These are phyloP conservation scores for Arthromyces matolae DNA, from an alignment of 768 basidiomycete species.

Conservation along the genomic window DNA sequence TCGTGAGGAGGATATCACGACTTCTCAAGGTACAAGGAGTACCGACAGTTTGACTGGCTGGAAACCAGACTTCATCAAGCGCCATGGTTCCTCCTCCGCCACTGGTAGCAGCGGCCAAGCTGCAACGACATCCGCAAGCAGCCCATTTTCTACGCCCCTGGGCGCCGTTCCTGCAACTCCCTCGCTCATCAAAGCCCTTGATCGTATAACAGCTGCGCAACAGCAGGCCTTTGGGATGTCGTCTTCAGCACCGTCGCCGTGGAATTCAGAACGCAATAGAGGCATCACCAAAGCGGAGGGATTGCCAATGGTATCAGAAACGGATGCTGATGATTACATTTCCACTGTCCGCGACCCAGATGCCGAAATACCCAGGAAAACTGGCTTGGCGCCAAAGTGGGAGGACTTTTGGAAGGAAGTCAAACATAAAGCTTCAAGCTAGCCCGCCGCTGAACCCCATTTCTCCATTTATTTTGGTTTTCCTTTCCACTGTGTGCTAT, in stretches of 20 bases:
- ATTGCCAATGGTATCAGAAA: conserved; percentile 11
- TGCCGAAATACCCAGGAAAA: background rate
- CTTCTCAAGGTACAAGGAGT: conserved; percentile 12
- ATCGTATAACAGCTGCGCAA: conserved; percentile 56
- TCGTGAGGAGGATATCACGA: conserved; percentile 42
- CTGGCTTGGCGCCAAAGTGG: conserved; percentile 28
- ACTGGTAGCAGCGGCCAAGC: background rate
- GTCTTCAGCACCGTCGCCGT: background rate
- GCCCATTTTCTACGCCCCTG: conserved; percentile 5
- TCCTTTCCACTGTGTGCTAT: background rate
- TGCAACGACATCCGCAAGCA: conserved; percentile 7
- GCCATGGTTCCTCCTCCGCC: conserved; percentile 26
- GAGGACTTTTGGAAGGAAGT: conserved; percentile 46
- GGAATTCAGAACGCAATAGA: background rate
- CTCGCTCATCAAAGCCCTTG: conserved; percentile 60
- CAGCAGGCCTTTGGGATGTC: conserved; percentile 38
- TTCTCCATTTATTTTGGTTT: background rate
- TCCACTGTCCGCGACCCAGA: conserved; percentile 9
- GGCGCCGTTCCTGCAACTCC: conserved; percentile 58
- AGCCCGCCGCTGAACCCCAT: too few relatives aligned
- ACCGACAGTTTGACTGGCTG: conserved; percentile 29
- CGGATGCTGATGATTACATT: conserved; percentile 12
- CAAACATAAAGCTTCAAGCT: conserved; percentile 27
- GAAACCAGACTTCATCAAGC: conserved; percentile 49
- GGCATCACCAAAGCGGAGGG: conserved; percentile 8